Percentiles rank a stretch among this genome's conserved stretches.
Evolutionary conservation across 345 rosid species (phyloP).

Genomic region (Brassica nigra): DNA sequence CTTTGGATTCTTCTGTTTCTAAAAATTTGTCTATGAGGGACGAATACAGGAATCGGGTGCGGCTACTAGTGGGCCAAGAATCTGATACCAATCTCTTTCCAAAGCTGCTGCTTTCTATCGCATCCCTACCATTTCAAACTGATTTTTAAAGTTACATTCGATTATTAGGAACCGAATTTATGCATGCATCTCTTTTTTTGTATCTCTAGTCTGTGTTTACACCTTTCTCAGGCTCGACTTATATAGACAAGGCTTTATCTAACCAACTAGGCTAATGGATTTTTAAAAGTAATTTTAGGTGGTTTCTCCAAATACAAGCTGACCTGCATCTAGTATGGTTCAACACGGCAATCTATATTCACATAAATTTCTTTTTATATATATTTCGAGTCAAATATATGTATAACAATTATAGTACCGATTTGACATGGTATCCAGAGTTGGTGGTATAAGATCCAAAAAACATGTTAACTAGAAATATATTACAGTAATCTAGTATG

Average conservation of each 20-base stretch:
- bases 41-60: constrained; percentile 34
- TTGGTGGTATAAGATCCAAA: neutral
- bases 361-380: neutral
- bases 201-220: neutral
- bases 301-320: neutral
- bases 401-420: neutral
- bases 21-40: constrained; percentile 11
- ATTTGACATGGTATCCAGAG: constrained; percentile 5
- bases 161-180: constrained; percentile 13
- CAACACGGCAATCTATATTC: neutral
- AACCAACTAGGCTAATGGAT: neutral
- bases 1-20: constrained; percentile 4
- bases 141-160: constrained; percentile 36
- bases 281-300: neutral
- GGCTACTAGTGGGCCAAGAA: constrained; percentile 34
- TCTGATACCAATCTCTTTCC: constrained; percentile 28
- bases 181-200: constrained; percentile 9
- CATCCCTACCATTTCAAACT: constrained; percentile 11
- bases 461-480: neutral
- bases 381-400: neutral
- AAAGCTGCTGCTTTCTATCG: constrained; percentile 25
- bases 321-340: neutral
- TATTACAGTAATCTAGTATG: neutral
- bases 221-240: constrained; percentile 4
- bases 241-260: neutral